Conservation (phyloP, 2,329 filamentous ascomycete species). For the Penicillium sp. region DNA sequence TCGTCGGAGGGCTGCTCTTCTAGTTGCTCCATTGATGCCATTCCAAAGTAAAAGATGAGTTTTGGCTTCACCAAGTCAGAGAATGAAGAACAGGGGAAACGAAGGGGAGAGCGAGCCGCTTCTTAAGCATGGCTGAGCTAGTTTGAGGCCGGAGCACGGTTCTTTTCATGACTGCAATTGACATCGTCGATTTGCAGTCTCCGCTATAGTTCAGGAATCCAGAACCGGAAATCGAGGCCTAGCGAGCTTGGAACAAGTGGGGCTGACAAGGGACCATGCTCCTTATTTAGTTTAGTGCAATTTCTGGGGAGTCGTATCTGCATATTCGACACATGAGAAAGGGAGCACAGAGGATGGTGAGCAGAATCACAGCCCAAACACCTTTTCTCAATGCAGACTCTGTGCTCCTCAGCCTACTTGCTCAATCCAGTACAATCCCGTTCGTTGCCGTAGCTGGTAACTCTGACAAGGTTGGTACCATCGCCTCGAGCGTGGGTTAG, state of each 20-base stretch:
- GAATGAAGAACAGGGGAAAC: neutral
- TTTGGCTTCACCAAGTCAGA: neutral
- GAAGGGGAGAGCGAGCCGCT: neutral
- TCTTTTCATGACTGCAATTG: neutral
- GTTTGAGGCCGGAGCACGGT: neutral
- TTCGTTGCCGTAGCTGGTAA: too few relatives aligned
- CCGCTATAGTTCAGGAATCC: neutral
- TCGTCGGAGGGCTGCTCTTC: neutral
- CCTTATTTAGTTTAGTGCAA: neutral
- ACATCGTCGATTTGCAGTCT: neutral
- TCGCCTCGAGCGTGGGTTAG: constrained; percentile 35
- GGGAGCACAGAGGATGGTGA: too few relatives aligned
- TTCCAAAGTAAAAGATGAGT: neutral
- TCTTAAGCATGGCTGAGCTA: neutral
- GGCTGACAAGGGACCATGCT: neutral
- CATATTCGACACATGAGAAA: too few relatives aligned
- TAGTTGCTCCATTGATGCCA: neutral
- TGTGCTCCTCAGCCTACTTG: too few relatives aligned
- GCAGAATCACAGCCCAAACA: too few relatives aligned
- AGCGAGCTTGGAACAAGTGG: neutral
- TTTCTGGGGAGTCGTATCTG: neutral
- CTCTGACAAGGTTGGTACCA: too few relatives aligned
- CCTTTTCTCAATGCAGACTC: too few relatives aligned
- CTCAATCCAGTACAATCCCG: too few relatives aligned
- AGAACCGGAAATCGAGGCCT: neutral